Base-by-base conservation (phyloP, 108 stramenopile species). In the Chaetoceros muelleri region DNA sequence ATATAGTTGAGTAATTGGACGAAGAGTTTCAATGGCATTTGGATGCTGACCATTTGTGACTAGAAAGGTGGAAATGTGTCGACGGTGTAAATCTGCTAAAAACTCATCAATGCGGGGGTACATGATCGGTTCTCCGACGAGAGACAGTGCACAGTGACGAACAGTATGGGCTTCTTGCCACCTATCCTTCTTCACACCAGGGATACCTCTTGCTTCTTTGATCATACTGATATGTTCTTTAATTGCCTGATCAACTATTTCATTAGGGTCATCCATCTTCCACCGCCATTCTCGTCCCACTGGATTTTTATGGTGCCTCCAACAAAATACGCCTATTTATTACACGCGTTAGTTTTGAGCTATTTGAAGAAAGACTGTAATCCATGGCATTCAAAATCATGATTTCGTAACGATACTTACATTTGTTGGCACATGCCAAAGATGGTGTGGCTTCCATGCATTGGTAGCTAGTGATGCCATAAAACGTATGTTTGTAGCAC, bases 41-140 rank as follows among this genome's bases (percentile, higher is more conserved):
- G 97, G 97, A 68, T 96, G 95, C 74, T 98, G 95, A 19, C 93
- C 95, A 65, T 98, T 98, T 3, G 94, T 98, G 2, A 98, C 97
- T 57, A 98, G 64, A 60, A 94, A 98, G 26, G 94, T 91, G 10
- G 86, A 88, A 55, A 98, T 98, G 16, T 77, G 46, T 21, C 97
- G 71, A 2, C 60, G 30, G 68, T 98, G 97, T 68, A 98, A 67
- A 57, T 93, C 93, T 16, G 53, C 68, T 31, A 96, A 52, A 13
- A 98, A 65, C 55, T 95, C 95, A 62, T 95, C 85, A 55, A 98
- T 95, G 24, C 73, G 70, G 0, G 97, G 97, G 62, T 98, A 98
- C 95, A 96, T 96, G 55, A 98, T 96, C 3, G 97, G 97, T 46
- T 90, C 89, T 22, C 90, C 90, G 23, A 95, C 87, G 30, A 95